A percentile compares a stretch with the other conserved stretches of the same genome.
phyloP scores from a whole-genome alignment of 2,329 filamentous ascomycete genomes.

The Coniella vitis region DNA sequence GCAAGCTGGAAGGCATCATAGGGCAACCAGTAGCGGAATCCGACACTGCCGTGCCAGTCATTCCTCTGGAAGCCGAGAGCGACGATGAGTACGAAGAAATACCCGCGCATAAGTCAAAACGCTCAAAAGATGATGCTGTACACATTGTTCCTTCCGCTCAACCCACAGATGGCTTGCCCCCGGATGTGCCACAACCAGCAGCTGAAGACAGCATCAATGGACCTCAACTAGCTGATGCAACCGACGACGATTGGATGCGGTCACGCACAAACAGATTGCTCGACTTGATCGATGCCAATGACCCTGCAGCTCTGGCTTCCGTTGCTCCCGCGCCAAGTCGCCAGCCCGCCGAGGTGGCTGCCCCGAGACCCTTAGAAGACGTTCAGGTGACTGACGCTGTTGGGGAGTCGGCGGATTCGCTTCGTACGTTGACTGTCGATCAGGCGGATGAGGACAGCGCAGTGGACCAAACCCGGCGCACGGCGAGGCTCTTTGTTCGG shows the following conservation, averaged over 20 bases:
- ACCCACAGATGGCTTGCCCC: constrained; percentile 9
- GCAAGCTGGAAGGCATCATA: constrained; percentile 47
- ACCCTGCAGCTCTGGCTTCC: constrained; percentile 27
- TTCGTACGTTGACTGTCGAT: constrained; percentile 7
- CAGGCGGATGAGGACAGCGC: constrained; percentile 33
- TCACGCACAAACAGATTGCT: constrained; percentile 81
- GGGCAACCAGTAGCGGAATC: constrained; percentile 20
- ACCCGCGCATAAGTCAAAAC: constrained; percentile 44
- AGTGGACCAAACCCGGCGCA: constrained; percentile 60
- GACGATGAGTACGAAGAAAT: constrained; percentile 71
- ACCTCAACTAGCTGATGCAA: constrained; percentile 34
- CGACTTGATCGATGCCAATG: constrained; percentile 73
- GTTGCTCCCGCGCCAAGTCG: constrained; percentile 19
- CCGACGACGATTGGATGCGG: constrained; percentile 87
- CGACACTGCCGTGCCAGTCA: constrained; percentile 14
- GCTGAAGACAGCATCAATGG: constrained; percentile 4
- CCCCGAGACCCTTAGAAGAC: constrained; percentile 9
- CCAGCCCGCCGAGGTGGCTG: constrained; percentile 14
- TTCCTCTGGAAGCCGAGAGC: constrained; percentile 47
- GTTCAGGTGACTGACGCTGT: constrained; percentile 12
- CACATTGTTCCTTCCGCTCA: constrained; percentile 13
- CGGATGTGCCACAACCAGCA: not conserved
- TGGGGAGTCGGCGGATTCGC: constrained; percentile 20
- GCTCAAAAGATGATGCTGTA: constrained; percentile 24
- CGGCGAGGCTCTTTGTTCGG: constrained; percentile 75